Conservation (phyloP, 2,329 filamentous ascomycete genomes). For the Pezizomycotina sp. region DNA sequence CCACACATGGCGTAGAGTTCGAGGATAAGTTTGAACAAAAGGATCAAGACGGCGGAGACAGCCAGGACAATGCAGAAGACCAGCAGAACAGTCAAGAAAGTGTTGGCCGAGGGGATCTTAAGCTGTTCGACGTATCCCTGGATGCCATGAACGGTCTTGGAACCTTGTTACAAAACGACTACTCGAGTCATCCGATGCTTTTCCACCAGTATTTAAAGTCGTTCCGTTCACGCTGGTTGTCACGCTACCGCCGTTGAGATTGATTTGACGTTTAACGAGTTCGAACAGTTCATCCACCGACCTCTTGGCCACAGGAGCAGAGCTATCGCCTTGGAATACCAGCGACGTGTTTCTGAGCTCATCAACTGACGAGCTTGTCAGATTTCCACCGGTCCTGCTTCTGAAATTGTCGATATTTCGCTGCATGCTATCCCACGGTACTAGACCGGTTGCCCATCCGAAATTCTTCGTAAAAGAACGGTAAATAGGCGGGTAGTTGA, state of each 20-base stretch:
- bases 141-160: constrained; percentile 51
- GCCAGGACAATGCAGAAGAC: constrained; percentile 77
- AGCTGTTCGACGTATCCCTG: constrained; percentile 70
- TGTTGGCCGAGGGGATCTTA: constrained; percentile 71
- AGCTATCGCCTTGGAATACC: constrained; percentile 40
- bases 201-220: constrained; percentile 23
- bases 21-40: constrained; percentile 79
- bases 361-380: constrained; percentile 60
- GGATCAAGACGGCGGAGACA: constrained; percentile 65
- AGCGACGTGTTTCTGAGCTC: constrained; percentile 62
- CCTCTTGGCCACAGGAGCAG: constrained; percentile 39
- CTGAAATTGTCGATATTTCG: constrained; percentile 71
- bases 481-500: constrained; percentile 74
- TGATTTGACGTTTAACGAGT: constrained; percentile 30
- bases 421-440: constrained; percentile 72
- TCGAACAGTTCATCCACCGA: constrained; percentile 34
- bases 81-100: constrained; percentile 88
- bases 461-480: constrained; percentile 85
- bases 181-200: too few species aligned
- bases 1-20: constrained; percentile 85
- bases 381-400: constrained; percentile 62
- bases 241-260: too few species aligned
- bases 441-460: constrained; percentile 69
- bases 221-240: constrained; percentile 33
- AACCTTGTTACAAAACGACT: too few species aligned